Conservation (phyloP, 371 early-diverging fungal species). For the Mortierella sp. region DNA sequence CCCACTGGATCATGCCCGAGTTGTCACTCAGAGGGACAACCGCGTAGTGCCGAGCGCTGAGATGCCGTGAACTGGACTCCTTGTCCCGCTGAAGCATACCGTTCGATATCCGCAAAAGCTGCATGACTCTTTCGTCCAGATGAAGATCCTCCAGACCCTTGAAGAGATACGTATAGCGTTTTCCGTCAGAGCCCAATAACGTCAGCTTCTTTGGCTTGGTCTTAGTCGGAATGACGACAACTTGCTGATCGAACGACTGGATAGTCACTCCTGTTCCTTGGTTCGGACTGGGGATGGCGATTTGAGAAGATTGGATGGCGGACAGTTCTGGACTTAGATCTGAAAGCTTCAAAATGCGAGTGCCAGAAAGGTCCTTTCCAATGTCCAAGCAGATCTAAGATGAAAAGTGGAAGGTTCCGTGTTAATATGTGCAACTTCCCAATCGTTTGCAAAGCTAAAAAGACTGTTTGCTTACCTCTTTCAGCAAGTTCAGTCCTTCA, state of each 20-base stretch:
- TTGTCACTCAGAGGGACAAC: conserved; percentile 95
- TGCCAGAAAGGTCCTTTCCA: conserved; percentile 71
- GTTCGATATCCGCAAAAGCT: conserved; percentile 81
- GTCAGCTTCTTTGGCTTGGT: conserved; percentile 92
- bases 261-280: conserved; percentile 58
- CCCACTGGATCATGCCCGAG: conserved; percentile 99
- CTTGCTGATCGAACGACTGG: conserved; percentile 69
- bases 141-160: conserved; percentile 94
- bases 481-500: conserved; percentile 70
- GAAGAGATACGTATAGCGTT: conserved; percentile 82
- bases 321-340: conserved; percentile 78
- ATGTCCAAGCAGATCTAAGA: conserved; percentile 64
- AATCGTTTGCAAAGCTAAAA: background rate
- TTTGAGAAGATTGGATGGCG: conserved; percentile 60
- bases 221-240: conserved; percentile 84
- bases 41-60: conserved; percentile 86
- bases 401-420: background rate
- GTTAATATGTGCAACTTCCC: conserved; percentile 9
- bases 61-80: conserved; percentile 59
- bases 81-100: conserved; percentile 74
- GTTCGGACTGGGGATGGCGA: conserved; percentile 72
- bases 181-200: conserved; percentile 82
- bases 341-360: conserved; percentile 66
- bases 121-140: conserved; percentile 93
- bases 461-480: conserved; percentile 61